Evolutionary conservation across 169 alveolate species (phyloP).

Genomic region (Cryptosporidium ubiquitum): DNA sequence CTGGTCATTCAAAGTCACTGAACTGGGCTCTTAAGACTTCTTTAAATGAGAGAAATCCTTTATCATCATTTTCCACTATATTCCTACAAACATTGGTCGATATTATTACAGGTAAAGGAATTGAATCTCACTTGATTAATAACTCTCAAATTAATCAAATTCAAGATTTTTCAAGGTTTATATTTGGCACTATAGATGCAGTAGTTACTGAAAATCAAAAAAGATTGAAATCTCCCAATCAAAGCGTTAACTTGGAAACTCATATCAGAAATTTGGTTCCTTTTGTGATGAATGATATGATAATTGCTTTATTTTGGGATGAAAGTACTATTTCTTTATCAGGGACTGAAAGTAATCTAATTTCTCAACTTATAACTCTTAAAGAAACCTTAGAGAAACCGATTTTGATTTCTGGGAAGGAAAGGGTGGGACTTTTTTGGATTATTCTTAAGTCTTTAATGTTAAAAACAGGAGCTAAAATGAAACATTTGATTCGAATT

Average conservation of each 20-base stretch:
- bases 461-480: conserved; percentile 13
- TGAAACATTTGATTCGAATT: conserved; percentile 1
- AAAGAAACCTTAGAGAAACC: neutral
- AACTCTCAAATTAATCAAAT: neutral
- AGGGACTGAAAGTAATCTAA: neutral
- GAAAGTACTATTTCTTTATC: neutral
- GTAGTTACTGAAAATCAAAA: neutral
- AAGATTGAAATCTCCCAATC: neutral
- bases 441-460: neutral
- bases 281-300: neutral
- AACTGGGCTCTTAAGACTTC: conserved; percentile 27
- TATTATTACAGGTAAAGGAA: conserved; percentile 35
- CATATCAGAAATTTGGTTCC: neutral
- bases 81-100: conserved; percentile 33
- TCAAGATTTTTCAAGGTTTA: conserved; percentile 22
- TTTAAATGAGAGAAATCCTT: conserved; percentile 24
- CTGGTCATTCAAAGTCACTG: conserved; percentile 10
- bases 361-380: neutral
- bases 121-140: neutral
- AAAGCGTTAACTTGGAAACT: neutral
- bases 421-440: conserved; percentile 45
- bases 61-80: conserved; percentile 27
- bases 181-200: neutral
- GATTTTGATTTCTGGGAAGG: neutral
- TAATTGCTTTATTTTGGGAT: conserved; percentile 35